Evolutionary conservation across 805 yeast species (phyloP), one percentile per base, ranked within the genome.

Genomic region (Schizosaccharomyces cryophilus): DNA sequence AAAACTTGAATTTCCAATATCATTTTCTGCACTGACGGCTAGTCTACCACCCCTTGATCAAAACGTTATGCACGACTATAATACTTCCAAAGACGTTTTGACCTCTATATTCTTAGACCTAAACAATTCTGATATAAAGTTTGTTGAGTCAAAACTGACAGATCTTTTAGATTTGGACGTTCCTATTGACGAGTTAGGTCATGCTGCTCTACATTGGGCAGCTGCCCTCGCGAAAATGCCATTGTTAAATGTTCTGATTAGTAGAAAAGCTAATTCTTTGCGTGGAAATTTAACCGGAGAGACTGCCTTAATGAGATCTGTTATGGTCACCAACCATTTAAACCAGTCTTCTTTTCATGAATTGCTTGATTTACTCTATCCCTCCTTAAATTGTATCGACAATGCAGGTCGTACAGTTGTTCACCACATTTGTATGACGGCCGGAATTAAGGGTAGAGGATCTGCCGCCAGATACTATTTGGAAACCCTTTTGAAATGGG

Each of bases 201-300:
- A 93, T 68, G 84, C 95, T 0, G 87, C 95, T 0, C 75, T 93
- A 62, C 99, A 93, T 71, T 86, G 97, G 94, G 94, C 96, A 3
- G 82, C 96, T 17, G 86, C 96, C 0, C 77, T 93, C 69, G 97
- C 95, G 0, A 80, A 87, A 62, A 72, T 83, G 1, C 73, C 80
- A 2, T 75, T 89, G 60, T 90, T 87, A 2, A 79, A 74, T 55
- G 82, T 82, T 48, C 75, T 87, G 17, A 83, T 93, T 38, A 73
- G 78, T 48, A 75, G 77, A 55, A 85, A 87, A 15, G 82, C 94
- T 0, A 78, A 79, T 63, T 77, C 90, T 48, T 76, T 80, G 7
- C 73, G 88, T 48, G 79, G 93, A 55, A 94, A 90, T 70, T 79
- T 79, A 64, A 78, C 78, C 47, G 97, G 97, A 19, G 96, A 93